Evolutionary conservation across 345 rosid species (phyloP).

Genomic region (Pelargonium nanum): DNA sequence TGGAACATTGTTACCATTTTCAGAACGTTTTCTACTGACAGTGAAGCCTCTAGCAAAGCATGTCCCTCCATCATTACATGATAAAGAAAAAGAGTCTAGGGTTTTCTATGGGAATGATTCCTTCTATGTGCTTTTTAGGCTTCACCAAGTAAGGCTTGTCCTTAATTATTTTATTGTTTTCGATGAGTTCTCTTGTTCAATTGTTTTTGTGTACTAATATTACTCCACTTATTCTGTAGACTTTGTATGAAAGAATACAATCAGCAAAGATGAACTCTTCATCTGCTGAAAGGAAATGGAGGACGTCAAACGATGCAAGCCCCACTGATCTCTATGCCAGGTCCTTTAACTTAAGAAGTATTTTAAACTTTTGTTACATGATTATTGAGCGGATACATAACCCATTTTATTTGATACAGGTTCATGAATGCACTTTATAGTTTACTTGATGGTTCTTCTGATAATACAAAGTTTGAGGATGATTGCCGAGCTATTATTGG

Average conservation of each 20-base stretch:
- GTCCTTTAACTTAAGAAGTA: conserved; percentile 19
- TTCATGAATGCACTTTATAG: conserved; percentile 86
- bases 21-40: conserved; percentile 49
- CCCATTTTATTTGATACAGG: conserved; percentile 29
- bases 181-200: neutral
- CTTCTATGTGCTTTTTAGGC: conserved; percentile 83
- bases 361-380: neutral
- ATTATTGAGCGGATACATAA: neutral
- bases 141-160: conserved; percentile 68
- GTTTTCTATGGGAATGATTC: conserved; percentile 95
- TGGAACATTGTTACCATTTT: conserved; percentile 45
- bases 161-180: neutral
- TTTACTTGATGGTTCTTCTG: conserved; percentile 91
- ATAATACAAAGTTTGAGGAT: conserved; percentile 88
- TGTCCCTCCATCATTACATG: conserved; percentile 39
- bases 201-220: conserved; percentile 9
- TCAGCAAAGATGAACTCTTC: conserved; percentile 90
- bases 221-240: conserved; percentile 26
- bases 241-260: conserved; percentile 71
- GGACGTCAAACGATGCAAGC: conserved; percentile 53
- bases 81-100: conserved; percentile 39
- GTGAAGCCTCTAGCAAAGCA: conserved; percentile 86
- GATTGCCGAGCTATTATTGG: conserved; percentile 96
- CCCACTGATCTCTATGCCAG: conserved; percentile 78
- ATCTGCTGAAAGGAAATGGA: conserved; percentile 84